Base-by-base conservation (phyloP, 768 basidiomycete genomes). In the Sistotremastrum suecicum region DNA sequence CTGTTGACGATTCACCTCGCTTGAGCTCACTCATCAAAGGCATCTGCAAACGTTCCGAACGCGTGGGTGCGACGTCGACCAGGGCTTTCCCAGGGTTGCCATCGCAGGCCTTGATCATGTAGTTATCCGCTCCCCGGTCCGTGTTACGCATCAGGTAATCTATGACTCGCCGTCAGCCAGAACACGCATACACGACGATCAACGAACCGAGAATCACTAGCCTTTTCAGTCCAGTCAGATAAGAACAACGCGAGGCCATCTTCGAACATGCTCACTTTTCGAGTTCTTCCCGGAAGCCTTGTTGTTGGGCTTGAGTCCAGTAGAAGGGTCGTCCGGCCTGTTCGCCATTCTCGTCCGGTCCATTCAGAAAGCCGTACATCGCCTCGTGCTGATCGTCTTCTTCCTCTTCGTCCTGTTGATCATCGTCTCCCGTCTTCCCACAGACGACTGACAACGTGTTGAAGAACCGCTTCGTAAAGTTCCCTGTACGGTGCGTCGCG, bases 91-190 rank as follows among this genome's bases (percentile, higher is more conserved):
- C 84, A 47, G 83, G 82, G 37, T 76, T 78, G 39, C 74, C 80
- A 62, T 85, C 83, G 58, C 87, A 89, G 57, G 80, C 86, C 60
- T 86, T 89, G 63, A 90, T 83, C 87, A 90, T 90, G 61, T 84
- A 90, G 60, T 89, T 88, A 65, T 89, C 87, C 1, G 85, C 80
- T 11, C 77, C 81, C 43, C 88, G 77, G 58, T 90, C 89, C 12
- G 90, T 92, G 60, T 91, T 92, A 44, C 88, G 76, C 82, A 92
- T 92, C 39, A 94, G 69, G 62, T 83, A 89, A 62, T 92, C 88
- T 84, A 50, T 28, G 30, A 33, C 6, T 28, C 39, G 38, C 9
- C 31, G 45, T n/a, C 34, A 48, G 32, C n/a, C 33, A 11, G 32
- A 32, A 9, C 1, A 51, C 30, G 31, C 9, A 31, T 11, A 45